Conservation (phyloP, 2,329 filamentous ascomycete genomes). For the Curvularia lunata region DNA sequence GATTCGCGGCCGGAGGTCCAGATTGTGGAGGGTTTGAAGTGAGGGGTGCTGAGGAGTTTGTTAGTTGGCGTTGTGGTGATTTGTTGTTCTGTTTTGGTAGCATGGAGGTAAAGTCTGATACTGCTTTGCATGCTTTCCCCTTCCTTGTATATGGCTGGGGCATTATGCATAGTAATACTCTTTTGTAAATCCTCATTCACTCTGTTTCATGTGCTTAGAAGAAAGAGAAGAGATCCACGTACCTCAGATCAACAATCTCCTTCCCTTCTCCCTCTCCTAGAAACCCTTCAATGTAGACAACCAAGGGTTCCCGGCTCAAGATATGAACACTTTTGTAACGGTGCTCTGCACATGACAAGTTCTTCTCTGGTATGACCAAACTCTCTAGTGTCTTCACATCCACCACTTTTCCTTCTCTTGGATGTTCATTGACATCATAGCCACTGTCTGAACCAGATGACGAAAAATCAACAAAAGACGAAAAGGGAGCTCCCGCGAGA, state of each 20-base stretch:
- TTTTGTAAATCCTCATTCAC: no score
- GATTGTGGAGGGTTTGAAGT: constrained; percentile 62
- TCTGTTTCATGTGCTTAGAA: background rate
- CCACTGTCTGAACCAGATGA: background rate
- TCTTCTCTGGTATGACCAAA: constrained; percentile 50
- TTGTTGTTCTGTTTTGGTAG: background rate
- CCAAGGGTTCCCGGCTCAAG: constrained; percentile 60
- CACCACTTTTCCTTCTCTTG: constrained; percentile 1
- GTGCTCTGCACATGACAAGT: constrained; percentile 50
- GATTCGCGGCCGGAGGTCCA: constrained; percentile 57
- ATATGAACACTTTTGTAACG: constrained; percentile 54
- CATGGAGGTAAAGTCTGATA: background rate
- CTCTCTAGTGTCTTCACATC: constrained; percentile 42
- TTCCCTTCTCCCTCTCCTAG: constrained; percentile 56
- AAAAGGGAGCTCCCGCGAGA: constrained; percentile 46
- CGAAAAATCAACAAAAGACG: constrained; percentile 11
- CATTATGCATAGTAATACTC: no score
- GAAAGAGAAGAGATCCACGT: constrained; percentile 10
- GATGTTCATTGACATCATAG: background rate
- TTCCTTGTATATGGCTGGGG: background rate
- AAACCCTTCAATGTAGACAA: constrained; percentile 66
- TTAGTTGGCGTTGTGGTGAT: background rate
- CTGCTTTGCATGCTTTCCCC: background rate
- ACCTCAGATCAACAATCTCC: constrained; percentile 63
- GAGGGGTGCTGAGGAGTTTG: constrained; percentile 47